Conservation (phyloP, 768 basidiomycete species). For the Lentinus brumalis region DNA sequence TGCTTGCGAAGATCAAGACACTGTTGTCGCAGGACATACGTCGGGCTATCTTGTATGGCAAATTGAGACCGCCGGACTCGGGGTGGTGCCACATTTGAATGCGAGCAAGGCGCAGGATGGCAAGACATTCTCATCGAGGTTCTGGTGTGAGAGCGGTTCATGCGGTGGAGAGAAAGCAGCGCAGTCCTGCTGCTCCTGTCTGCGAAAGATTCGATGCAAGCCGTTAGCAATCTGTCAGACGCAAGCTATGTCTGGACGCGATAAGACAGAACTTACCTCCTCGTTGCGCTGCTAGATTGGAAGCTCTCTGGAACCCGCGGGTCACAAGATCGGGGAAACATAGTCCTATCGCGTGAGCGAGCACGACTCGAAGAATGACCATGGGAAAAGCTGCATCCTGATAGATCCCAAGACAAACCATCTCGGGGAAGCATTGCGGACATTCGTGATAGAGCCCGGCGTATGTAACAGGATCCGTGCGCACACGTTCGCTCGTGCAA, state of each 20-base stretch:
- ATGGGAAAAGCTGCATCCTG: not conserved
- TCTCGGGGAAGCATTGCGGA: not conserved
- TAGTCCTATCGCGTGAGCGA: slow-evolving; percentile 1
- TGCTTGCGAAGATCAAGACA: not conserved
- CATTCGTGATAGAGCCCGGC: not conserved
- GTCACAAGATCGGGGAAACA: not conserved
- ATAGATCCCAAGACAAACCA: not conserved
- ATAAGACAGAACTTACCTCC: not conserved
- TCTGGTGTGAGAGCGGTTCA: slow-evolving; percentile 5
- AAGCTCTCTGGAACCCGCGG: not conserved
- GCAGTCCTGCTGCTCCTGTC: not conserved
- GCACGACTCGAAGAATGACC: not conserved
- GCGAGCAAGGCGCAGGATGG: not conserved
- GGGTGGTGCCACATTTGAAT: not conserved
- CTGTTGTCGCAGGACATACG: not conserved
- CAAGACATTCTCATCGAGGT: not conserved
- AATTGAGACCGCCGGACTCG: not conserved
- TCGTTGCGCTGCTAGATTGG: not conserved
- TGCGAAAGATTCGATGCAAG: not conserved
- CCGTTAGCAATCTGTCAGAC: not conserved
- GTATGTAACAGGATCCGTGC: not conserved
- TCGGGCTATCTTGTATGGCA: slow-evolving; percentile 1
- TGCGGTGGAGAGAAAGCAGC: slow-evolving; percentile 4
- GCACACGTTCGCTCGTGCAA: not conserved
- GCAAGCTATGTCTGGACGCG: not conserved